phyloP scores from a whole-genome alignment of 495 filamentous ascomycete species.

The Neurospora sp. region DNA sequence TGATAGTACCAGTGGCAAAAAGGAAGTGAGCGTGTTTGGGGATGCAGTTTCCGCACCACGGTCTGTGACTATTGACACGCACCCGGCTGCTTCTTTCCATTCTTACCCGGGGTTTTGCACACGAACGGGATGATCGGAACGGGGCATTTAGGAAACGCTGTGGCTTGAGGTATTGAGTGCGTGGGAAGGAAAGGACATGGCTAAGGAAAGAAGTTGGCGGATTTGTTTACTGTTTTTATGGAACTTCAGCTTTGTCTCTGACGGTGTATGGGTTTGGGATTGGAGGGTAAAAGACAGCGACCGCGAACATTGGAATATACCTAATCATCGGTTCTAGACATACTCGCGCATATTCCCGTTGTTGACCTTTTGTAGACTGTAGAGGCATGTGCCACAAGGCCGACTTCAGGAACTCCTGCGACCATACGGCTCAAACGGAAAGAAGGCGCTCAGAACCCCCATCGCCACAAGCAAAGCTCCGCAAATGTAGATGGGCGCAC shows the following conservation, averaged over 20 bases:
- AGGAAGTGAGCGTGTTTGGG: background rate
- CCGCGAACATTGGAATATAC: background rate
- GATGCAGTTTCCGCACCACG: background rate
- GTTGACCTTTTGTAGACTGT: background rate
- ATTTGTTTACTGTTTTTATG: background rate
- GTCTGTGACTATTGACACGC: background rate
- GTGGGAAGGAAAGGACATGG: no score
- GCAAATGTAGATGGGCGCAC: conserved; percentile 59
- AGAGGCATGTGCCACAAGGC: background rate
- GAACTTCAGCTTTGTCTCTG: background rate
- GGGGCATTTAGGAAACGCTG: background rate
- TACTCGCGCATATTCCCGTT: background rate
- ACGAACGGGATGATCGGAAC: background rate
- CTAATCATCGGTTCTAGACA: background rate
- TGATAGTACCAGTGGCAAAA: no score
- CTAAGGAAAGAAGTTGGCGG: background rate
- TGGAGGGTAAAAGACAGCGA: background rate
- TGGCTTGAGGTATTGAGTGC: background rate
- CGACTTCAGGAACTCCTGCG: conserved; percentile 46
- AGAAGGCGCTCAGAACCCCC: conserved; percentile 46
- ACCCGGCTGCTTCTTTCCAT: background rate
- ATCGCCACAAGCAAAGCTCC: conserved; percentile 56
- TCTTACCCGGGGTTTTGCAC: background rate
- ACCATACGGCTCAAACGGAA: conserved; percentile 66
- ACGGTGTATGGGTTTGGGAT: background rate